Evolutionary conservation across 306 rosid species (phyloP), one percentile per base, ranked within the genome.

Genomic region (Inga laurina): DNA sequence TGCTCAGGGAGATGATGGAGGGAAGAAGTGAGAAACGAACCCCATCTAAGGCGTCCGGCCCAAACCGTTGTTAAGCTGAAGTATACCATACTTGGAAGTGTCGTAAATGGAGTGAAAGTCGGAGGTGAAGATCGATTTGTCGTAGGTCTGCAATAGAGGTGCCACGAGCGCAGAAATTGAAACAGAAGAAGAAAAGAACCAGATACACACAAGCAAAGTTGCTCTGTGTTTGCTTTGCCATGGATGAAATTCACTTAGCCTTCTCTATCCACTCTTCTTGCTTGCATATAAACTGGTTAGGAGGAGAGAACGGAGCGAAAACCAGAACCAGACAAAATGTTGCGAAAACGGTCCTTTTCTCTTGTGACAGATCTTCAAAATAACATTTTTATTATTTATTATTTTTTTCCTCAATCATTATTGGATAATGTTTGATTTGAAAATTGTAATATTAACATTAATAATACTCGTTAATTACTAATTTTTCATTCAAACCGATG

Each of bases 41-140:
- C 99, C 99, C 98, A 96, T 96, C 74, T 90, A 98, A 88, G 99
- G 99, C 69, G 97, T 94, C 59, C 9, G 82, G 79, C 95, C 98
- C 97, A 96, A 87, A 11, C 99, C 99, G 76, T 96, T 96, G 75
- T 75, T 65, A 30, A 96, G 93, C 24, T 96, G 93, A 32, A 89
- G 44, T 54, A 83, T 16, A 8, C 99, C 99, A 73, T 94, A 96
- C 54, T 86, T 92, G 11, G 99, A 96, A 85, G 97, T 90, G 82
- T 94, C 97, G 39, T 84, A 94, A 74, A 94, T 79, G 44, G 89
- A 65, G 74, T 83, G 80, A 44, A 92, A 90, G 19, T 83, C 76
- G 10, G 96, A 84, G 81, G 76, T 49, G 86, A 90, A 88, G 74
- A 86, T 85, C 64, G 92, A 86, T 70, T 84, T 85, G 48, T 85